Conservation (phyloP, 208 protist species). For the Wallacemonas sp. region DNA sequence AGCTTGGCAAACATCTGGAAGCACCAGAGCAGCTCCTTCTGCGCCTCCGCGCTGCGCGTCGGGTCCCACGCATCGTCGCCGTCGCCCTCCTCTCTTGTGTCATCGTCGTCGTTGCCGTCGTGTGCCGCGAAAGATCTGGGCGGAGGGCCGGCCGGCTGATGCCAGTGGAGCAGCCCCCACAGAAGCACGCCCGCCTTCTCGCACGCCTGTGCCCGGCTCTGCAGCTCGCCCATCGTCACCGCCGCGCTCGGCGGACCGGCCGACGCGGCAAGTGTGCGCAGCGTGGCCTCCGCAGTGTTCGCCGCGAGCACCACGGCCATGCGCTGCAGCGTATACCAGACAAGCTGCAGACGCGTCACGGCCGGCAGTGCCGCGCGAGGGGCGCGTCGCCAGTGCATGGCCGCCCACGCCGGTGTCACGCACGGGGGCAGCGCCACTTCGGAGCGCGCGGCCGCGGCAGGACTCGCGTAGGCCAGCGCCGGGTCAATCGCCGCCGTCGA, state of each 20-base stretch:
- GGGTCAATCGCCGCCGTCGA: neutral
- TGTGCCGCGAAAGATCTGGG: too few species aligned
- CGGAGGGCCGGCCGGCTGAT: slow-evolving; percentile 26
- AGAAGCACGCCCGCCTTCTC: slow-evolving; percentile 29
- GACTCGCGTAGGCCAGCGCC: neutral
- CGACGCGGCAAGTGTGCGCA: neutral
- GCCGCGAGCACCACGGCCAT: slow-evolving; percentile 38
- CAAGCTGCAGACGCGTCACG: slow-evolving; percentile 36
- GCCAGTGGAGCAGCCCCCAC: slow-evolving; percentile 31
- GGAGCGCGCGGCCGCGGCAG: neutral
- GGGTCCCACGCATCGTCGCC: neutral
- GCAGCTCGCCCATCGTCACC: neutral
- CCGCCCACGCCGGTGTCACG: slow-evolving; percentile 11
- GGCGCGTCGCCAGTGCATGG: slow-evolving; percentile 15
- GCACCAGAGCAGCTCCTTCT: slow-evolving; percentile 35
- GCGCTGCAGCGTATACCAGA: slow-evolving; percentile 45
- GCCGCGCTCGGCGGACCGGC: neutral
- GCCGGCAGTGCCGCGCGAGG: slow-evolving; percentile 8
- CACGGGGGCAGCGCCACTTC: neutral
- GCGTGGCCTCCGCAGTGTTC: slow-evolving; percentile 37
- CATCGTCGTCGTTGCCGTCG: too few species aligned
- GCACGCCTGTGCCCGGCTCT: slow-evolving; percentile 12
- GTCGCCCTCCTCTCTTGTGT: neutral
- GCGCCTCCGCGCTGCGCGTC: neutral
- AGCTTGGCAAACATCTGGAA: slow-evolving; percentile 43